Base-by-base conservation (phyloP, 306 rosid genomes). In the Lupinus albus region DNA sequence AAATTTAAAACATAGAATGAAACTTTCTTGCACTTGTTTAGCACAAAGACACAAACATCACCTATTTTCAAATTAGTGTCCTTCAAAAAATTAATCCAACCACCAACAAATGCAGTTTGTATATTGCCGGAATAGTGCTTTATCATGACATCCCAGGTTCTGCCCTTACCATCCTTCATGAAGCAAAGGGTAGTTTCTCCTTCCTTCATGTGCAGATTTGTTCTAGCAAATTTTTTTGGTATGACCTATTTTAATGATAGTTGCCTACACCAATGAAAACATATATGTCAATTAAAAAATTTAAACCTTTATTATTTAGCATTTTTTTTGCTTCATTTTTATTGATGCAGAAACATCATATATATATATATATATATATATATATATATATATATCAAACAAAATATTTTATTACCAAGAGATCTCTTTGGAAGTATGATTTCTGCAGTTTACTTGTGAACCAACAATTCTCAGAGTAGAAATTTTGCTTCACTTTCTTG, bases 1-100 rank as follows among this genome's bases (percentile, higher is more conserved):
- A 3, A 61, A 54, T 63, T 45, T 5, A 6, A 3, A 70, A 76
- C 76, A 14, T 28, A n/a, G 62, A 76, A 53, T 46, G 61, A 35
- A 76, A 70, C 4, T 32, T 17, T 18, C 3, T 18, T 7, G 46
- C 2, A 0, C 1, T 62, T 15, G 53, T 13, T 3, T 3, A 70
- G 28, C 36, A 42, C 66, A 63, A 70, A 76, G 39, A 2, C 66
- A 76, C 76, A 70, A 54, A 54, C 62, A 36, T 70, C 81, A 13
- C 76, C 81, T 1, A 18, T 0, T 35, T 63, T 63, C 61, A 76
- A 25, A 3, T 61, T 51, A 30, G 68, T 51, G 13, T 9, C 72
- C 8, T n/a, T 0, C 2, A 5, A 0, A 0, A 46, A 74, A 0
- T 65, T 12, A 1, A 33, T 33, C 38, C 38, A 33, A 33, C 38